These are phyloP conservation scores for Seiridium unicorne DNA, from an alignment of 2,329 filamentous ascomycete species.

Conservation along the genomic window DNA sequence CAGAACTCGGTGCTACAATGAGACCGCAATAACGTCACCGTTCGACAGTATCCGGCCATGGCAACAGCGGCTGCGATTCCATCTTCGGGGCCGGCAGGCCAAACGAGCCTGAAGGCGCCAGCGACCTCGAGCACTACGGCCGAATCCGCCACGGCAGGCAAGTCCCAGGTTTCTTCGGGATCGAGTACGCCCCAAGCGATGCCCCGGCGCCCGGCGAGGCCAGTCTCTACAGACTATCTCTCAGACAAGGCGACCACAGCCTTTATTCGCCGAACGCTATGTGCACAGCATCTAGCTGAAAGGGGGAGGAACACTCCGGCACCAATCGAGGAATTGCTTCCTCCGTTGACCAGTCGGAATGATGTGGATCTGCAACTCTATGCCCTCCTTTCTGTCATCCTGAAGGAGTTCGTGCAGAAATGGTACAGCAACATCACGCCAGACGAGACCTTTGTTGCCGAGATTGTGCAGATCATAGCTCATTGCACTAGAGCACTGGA, in stretches of 20 bases:
- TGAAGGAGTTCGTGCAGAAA: constrained; percentile 84
- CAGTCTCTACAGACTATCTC: constrained; percentile 47
- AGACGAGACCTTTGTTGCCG: constrained; percentile 83
- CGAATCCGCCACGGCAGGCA: constrained; percentile 14
- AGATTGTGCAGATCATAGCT: constrained; percentile 86
- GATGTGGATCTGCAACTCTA: constrained; percentile 93
- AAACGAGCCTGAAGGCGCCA: constrained; percentile 18
- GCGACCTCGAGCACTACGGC: constrained; percentile 23
- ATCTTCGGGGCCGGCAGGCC: constrained; percentile 16
- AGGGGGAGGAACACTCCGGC: constrained; percentile 50
- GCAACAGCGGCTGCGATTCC: constrained; percentile 19
- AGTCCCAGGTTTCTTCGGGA: constrained; percentile 16
- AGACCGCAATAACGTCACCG: neutral
- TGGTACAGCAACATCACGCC: constrained; percentile 95
- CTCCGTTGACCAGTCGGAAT: constrained; percentile 90
- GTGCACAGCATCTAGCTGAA: constrained; percentile 65
- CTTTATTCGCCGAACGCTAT: constrained; percentile 81
- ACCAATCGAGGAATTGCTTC: constrained; percentile 78
- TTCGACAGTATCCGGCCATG: constrained; percentile 20
- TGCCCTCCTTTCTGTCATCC: constrained; percentile 83
- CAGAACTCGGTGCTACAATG: neutral
- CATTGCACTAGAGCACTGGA: constrained; percentile 88
- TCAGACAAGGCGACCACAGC: constrained; percentile 78
- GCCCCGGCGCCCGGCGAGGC: constrained; percentile 27
- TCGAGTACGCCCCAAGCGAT: constrained; percentile 27